Evolutionary conservation across 202 grass and related monocot species (phyloP).

Genomic region (Bolboschoenoplectus hybrid): DNA sequence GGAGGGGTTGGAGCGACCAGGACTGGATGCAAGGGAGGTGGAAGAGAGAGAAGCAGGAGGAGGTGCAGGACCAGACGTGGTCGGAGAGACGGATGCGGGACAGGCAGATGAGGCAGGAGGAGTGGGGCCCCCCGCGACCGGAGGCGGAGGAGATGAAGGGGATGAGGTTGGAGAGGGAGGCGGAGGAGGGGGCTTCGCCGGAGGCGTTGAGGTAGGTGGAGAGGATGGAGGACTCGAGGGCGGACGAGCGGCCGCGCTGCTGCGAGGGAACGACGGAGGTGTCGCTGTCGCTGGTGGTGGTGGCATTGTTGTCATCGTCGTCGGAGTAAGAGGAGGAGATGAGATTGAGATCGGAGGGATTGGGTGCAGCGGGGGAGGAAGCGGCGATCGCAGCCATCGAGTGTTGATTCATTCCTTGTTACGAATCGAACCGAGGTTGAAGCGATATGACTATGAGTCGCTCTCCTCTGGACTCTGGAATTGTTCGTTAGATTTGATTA

Average conservation of each 20-base stretch:
- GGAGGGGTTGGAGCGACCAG: conserved; percentile 71
- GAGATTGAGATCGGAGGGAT: conserved; percentile 21
- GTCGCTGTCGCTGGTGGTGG: conserved; percentile 37
- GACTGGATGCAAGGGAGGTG: conserved; percentile 93
- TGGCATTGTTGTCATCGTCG: conserved; percentile 43
- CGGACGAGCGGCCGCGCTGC: conserved; percentile 23
- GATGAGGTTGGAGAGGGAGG: conserved; percentile 71
- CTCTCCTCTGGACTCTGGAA: no score
- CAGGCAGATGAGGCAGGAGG: conserved; percentile 82
- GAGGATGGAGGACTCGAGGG: conserved; percentile 52
- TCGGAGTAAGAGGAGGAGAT: conserved; percentile 52
- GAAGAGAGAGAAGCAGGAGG: conserved; percentile 78
- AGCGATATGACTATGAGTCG: no score
- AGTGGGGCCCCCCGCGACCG: conserved; percentile 52
- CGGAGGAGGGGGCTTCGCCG: conserved; percentile 20
- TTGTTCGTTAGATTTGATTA: no score
- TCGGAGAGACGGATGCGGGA: conserved; percentile 70
- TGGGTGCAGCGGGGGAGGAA: not conserved
- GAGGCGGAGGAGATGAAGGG: conserved; percentile 83
- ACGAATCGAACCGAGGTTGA: no score
- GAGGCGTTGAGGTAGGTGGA: conserved; percentile 66
- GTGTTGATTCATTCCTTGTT: not conserved
- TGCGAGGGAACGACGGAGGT: conserved; percentile 38
- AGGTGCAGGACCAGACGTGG: conserved; percentile 74
- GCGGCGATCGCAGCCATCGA: not conserved